These are phyloP conservation scores for Trichoderma hamatum DNA, from an alignment of 2,329 filamentous ascomycete genomes.

Conservation along the genomic window DNA sequence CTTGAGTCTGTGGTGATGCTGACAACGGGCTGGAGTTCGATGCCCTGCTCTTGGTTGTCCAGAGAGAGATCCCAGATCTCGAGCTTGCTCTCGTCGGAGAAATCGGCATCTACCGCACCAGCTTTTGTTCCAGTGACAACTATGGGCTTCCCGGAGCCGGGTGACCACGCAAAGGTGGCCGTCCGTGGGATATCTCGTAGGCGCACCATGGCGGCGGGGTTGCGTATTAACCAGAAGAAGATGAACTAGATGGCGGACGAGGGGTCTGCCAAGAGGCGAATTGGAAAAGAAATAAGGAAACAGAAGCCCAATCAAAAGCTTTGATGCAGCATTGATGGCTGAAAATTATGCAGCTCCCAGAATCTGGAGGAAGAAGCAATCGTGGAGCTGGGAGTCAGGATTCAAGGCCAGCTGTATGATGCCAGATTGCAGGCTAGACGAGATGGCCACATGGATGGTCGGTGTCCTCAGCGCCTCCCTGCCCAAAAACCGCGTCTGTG, in stretches of 20 bases:
- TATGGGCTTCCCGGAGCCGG: conserved; percentile 74
- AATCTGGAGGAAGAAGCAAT: conserved; percentile 20
- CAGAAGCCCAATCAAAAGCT: conserved; percentile 21
- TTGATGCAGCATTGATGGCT: conserved; percentile 25
- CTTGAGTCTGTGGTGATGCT: conserved; percentile 88
- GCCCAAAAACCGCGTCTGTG: conserved; percentile 29
- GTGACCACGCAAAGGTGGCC: conserved; percentile 96
- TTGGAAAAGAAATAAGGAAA: conserved; percentile 13
- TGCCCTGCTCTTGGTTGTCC: conserved; percentile 71
- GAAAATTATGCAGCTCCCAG: conserved; percentile 26
- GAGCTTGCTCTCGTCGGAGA: conserved; percentile 94
- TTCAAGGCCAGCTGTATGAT: conserved; percentile 38
- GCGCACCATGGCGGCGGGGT: conserved; percentile 75
- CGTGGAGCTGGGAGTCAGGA: conserved; percentile 28
- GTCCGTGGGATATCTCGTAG: conserved; percentile 95
- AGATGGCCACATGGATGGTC: conserved; percentile 26
- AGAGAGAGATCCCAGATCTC: conserved; percentile 95
- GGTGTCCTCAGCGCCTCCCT: conserved; percentile 37
- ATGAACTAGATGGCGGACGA: conserved; percentile 17
- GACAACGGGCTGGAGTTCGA: conserved; percentile 83
- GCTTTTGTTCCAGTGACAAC: conserved; percentile 93
- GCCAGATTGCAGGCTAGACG: conserved; percentile 49
- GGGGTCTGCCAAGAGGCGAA: conserved; percentile 14
- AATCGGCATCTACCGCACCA: conserved; percentile 93
- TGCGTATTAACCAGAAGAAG: conserved; percentile 33